Percentiles rank a stretch among this genome's conserved stretches.
These are phyloP conservation scores for Dictyostelium firmibasis DNA, from an alignment of 78 protist genomes.

Conservation along the genomic window DNA sequence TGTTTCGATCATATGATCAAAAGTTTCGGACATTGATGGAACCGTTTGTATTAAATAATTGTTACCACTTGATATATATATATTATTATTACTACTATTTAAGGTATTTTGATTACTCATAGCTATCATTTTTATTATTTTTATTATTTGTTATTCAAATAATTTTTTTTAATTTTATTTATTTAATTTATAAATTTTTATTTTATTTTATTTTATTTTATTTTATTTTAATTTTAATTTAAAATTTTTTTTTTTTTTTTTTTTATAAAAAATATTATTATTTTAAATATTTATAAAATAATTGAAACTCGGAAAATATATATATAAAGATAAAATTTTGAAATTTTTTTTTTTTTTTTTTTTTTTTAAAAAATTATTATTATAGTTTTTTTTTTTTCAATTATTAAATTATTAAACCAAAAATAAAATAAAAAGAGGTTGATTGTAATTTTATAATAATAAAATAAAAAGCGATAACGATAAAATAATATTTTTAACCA, in stretches of 20 bases:
- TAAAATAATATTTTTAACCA: background rate
- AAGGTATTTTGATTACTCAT: background rate
- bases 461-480: background rate
- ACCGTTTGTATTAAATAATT: constrained; percentile 14
- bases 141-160: background rate
- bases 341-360: background rate
- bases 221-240: background rate
- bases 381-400: too few relatives aligned
- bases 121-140: background rate
- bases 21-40: constrained; percentile 4
- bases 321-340: background rate
- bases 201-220: background rate
- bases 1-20: background rate
- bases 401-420: background rate
- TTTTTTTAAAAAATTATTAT: background rate
- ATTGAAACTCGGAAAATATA: background rate
- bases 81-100: background rate
- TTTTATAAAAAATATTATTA: background rate
- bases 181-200: too few relatives aligned
- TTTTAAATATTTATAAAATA: background rate
- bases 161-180: background rate
- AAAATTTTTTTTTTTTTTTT: background rate
- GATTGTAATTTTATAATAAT: background rate
- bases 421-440: background rate
- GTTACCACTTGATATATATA: background rate